Conservation (phyloP, 352 stramenopile genomes). For the Globisporangium cystogenes region DNA sequence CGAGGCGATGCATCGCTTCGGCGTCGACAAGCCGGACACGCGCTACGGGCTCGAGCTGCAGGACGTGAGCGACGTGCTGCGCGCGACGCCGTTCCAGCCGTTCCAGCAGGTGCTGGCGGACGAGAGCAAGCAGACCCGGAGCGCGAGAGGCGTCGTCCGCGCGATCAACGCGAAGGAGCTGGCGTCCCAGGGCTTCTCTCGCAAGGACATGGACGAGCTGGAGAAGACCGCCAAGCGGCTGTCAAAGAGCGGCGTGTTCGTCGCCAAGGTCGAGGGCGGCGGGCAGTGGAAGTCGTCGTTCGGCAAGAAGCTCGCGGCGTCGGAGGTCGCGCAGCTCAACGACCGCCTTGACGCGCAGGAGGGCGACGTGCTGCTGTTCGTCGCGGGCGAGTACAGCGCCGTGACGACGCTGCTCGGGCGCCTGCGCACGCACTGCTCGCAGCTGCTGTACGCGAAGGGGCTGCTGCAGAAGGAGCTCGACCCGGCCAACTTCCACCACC, state of each 20-base stretch:
- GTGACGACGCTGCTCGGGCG: conserved; percentile 58
- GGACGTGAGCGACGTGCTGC: conserved; percentile 43
- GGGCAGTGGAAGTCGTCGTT: conserved; percentile 74
- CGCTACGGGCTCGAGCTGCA: conserved; percentile 68
- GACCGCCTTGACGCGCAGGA: conserved; percentile 41
- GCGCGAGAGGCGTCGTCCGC: conserved; percentile 28
- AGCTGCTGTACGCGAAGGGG: conserved; percentile 54
- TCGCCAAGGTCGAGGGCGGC: conserved; percentile 52
- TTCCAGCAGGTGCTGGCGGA: conserved; percentile 34
- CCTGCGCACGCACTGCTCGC: conserved; percentile 56
- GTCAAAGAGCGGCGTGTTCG: conserved; percentile 33
- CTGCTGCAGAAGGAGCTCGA: conserved; percentile 57
- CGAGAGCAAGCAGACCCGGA: conserved; percentile 16
- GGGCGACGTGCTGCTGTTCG: conserved; percentile 68
- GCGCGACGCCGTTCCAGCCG: conserved; percentile 27
- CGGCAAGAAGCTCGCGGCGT: conserved; percentile 44
- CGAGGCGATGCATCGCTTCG: conserved; percentile 76
- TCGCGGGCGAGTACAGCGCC: conserved; percentile 45
- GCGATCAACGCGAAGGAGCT: conserved; percentile 72
- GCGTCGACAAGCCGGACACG: conserved; percentile 85
- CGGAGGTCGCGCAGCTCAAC: conserved; percentile 44
- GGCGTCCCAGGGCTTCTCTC: conserved; percentile 46
- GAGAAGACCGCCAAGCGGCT: conserved; percentile 46
- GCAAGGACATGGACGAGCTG: conserved; percentile 68
- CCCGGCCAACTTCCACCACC: conserved; percentile 64